These are phyloP conservation scores for Huntiella decipiens DNA, from an alignment of 2,329 filamentous ascomycete species.

Conservation along the genomic window DNA sequence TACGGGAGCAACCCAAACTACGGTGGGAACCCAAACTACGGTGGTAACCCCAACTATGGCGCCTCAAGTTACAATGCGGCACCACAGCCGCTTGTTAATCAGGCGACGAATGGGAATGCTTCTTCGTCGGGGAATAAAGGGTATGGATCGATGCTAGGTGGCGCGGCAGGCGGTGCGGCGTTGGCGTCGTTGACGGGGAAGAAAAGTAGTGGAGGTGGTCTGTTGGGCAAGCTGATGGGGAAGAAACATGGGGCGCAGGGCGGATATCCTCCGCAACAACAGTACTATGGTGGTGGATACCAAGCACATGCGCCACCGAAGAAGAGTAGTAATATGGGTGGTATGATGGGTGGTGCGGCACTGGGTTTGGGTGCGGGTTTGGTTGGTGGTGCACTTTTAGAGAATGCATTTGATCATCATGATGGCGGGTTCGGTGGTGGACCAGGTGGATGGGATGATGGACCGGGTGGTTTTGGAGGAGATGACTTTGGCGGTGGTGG, in stretches of 20 bases:
- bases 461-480: constrained; percentile 13
- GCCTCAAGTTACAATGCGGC: background rate
- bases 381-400: constrained; percentile 56
- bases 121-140: background rate
- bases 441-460: constrained; percentile 18
- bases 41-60: background rate
- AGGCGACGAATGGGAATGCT: background rate
- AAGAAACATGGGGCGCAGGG: constrained; percentile 13
- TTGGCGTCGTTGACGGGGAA: constrained; percentile 18
- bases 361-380: constrained; percentile 67
- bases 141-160: background rate
- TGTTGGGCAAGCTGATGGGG: constrained; percentile 4
- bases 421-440: constrained; percentile 27
- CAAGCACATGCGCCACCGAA: constrained; percentile 22
- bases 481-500: constrained; percentile 15
- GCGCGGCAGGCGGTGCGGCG: constrained; percentile 2
- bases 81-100: background rate
- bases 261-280: constrained; percentile 17
- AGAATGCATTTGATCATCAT: constrained; percentile 45
- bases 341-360: constrained; percentile 54
- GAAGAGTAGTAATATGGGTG: constrained; percentile 23
- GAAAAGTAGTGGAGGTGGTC: constrained; percentile 16
- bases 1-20: background rate
- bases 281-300: constrained; percentile 16
- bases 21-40: constrained; percentile 2